Evolutionary conservation across 2,329 filamentous ascomycete genomes (phyloP).

Genomic region (Lasiodiplodia gonubiensis): DNA sequence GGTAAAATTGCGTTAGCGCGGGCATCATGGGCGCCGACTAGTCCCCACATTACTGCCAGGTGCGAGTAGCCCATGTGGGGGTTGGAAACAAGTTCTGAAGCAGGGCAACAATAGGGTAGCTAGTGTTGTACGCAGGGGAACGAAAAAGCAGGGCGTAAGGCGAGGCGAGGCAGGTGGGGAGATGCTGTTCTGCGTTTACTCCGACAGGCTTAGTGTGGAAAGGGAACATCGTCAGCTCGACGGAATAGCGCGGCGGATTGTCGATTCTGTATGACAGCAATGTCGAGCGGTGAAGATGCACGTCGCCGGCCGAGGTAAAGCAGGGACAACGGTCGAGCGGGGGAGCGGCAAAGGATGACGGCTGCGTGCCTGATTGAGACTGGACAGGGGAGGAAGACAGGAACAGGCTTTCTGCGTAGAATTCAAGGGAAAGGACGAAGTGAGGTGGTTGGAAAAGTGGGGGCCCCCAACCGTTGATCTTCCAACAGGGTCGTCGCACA

Average conservation of each 20-base stretch:
- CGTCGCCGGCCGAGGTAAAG: neutral
- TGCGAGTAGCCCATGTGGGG: too few species aligned
- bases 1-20: neutral
- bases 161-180: too few species aligned
- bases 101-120: too few species aligned
- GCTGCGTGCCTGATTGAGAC: conserved; percentile 1
- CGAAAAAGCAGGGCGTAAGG: too few species aligned
- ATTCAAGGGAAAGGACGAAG: neutral
- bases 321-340: neutral
- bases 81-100: too few species aligned
- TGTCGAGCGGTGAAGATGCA: neutral
- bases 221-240: neutral
- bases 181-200: neutral
- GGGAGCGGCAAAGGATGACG: neutral
- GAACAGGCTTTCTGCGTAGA: neutral
- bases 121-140: neutral
- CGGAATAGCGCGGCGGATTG: neutral
- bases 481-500: neutral
- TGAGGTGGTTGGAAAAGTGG: conserved; percentile 20
- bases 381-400: neutral
- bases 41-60: too few species aligned
- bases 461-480: neutral
- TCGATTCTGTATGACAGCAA: neutral
- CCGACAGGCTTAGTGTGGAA: neutral
- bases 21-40: too few species aligned